Conservation (phyloP, 306 rosid species). For the Comarum palustre region DNA sequence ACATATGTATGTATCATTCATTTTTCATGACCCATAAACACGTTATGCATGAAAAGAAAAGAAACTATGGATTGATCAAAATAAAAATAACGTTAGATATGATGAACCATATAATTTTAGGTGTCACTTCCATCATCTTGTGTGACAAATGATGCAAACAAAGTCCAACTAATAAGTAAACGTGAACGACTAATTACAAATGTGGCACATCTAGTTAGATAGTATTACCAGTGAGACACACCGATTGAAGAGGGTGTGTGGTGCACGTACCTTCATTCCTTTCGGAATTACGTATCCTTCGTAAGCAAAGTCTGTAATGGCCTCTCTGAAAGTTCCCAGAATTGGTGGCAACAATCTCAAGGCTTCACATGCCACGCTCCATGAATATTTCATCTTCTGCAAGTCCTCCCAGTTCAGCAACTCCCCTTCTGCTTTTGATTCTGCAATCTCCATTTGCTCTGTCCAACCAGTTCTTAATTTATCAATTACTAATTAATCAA, state of each 20-base stretch:
- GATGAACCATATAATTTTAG: no score
- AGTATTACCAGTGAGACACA: neutral
- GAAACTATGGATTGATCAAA: no score
- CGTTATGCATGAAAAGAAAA: neutral
- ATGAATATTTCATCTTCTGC: constrained; percentile 2
- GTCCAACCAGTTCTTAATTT: neutral
- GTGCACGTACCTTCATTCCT: neutral
- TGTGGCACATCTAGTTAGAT: no score
- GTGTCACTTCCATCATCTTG: no score
- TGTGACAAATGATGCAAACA: no score
- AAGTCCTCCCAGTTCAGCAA: neutral
- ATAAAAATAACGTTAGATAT: no score
- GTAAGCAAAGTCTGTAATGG: neutral
- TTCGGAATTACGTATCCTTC: neutral
- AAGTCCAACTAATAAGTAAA: no score
- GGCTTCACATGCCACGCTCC: neutral
- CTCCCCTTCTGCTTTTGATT: neutral
- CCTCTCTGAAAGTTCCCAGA: neutral
- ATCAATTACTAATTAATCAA: neutral
- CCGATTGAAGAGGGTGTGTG: neutral
- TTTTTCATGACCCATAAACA: neutral
- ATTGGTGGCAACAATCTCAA: neutral
- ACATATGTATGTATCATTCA: neutral
- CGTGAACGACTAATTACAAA: no score
- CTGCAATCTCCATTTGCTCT: constrained; percentile 7